Evolutionary conservation across 208 protist species (phyloP), one percentile per base, ranked within the genome.

Genomic region (Leishmania gerbilli): DNA sequence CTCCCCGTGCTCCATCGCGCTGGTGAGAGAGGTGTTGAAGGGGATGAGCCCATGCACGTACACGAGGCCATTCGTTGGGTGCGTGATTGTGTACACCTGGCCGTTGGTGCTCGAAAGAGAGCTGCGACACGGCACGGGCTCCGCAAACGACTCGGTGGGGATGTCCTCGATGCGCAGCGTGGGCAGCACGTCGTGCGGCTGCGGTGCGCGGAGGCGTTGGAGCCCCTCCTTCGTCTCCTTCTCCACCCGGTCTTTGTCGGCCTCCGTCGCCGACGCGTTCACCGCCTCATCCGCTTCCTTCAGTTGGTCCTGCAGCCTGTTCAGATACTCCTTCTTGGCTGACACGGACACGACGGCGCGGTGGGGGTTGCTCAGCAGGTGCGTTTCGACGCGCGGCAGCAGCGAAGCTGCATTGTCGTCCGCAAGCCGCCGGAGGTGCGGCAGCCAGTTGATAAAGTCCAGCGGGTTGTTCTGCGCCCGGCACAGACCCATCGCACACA

Each of bases 41-140:
- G 95, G 96, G 21, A 93, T 86, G 60, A 98, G 87, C 2, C 91
- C 93, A 80, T 97, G 91, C 77, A 97, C 94, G 87, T 98, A 98
- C 64, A 97, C 93, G 45, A 98, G 85, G 15, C 95, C 93, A 84
- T 98, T 98, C 31, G 95, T 98, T 9, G 91, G 89, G 65, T 84
- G 91, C 11, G 84, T 45, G 60, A 98, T 92, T 9, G 91, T 95
- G 81, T 92, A 90, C 11, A 92, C 51, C 27, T 76, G 62, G 21
- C 53, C 64, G 74, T 71, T 60, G 51, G 47, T 79, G 83, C 67
- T 40, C 21, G 68, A 76, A 56, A 77, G 64, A 17, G 78, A 56
- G 74, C 79, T 84, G 27, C 62, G 87, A 31, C 74, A 71, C 60
- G 95, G 93, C 62, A 80, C n/a, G 58, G 95, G 93, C 86, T 98